phyloP scores from a whole-genome alignment of 2,329 filamentous ascomycete species.

The Chaetothyriales sp. region DNA sequence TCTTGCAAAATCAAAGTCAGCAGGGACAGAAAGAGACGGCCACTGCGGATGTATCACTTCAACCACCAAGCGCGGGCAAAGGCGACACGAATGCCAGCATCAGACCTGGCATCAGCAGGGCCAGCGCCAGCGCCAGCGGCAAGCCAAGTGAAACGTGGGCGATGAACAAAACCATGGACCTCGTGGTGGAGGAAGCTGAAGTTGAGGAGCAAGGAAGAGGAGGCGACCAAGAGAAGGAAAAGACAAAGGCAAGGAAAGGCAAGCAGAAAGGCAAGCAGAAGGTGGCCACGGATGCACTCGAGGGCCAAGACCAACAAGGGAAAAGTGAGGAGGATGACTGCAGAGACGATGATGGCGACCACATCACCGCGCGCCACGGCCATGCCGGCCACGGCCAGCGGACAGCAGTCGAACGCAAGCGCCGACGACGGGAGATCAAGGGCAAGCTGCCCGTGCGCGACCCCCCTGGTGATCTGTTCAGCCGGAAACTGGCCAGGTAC shows the following conservation, averaged over 20 bases:
- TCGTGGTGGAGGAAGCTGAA: background rate
- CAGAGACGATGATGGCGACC: background rate
- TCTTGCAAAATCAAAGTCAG: background rate
- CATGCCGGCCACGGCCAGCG: conserved; percentile 9
- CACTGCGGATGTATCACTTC: background rate
- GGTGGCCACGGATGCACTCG: background rate
- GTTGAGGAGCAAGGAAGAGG: background rate
- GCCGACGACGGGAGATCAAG: conserved; percentile 10
- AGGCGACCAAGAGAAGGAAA: conserved; percentile 1
- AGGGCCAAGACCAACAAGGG: background rate
- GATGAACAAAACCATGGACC: background rate
- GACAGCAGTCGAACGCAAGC: conserved; percentile 18
- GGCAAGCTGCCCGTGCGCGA: background rate
- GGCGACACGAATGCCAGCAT: background rate
- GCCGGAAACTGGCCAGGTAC: background rate
- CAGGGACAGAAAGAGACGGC: background rate
- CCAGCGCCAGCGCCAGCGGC: background rate
- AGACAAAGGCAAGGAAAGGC: conserved; percentile 13
- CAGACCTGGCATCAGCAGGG: background rate
- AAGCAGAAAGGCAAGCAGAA: conserved; percentile 3
- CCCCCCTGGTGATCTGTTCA: background rate
- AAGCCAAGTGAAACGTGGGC: background rate
- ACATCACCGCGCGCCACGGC: background rate
- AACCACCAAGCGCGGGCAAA: background rate
- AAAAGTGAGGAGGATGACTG: too few relatives aligned